These are phyloP conservation scores for Areca catechu DNA, from an alignment of 176 grass and related monocot species.

Conservation along the genomic window DNA sequence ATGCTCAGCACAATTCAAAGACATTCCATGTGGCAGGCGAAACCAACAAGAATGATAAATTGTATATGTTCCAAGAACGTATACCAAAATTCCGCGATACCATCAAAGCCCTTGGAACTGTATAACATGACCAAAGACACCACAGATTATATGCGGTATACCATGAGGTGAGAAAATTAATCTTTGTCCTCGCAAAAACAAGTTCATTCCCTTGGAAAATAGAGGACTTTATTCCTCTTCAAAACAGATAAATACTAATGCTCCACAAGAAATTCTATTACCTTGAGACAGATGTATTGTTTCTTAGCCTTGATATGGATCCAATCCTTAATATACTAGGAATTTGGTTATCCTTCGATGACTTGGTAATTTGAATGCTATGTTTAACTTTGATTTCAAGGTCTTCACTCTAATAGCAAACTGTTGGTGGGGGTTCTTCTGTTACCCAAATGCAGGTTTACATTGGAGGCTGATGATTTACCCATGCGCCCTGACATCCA, in stretches of 20 bases:
- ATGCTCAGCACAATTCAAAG: constrained; percentile 80
- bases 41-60: constrained; percentile 40
- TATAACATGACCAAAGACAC: constrained; percentile 68
- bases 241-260: too few relatives aligned
- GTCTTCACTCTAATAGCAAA: neutral
- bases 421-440: neutral
- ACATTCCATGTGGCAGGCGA: constrained; percentile 51
- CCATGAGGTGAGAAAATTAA: constrained; percentile 51
- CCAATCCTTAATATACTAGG: too few relatives aligned
- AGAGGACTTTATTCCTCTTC: too few relatives aligned
- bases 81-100: constrained; percentile 31
- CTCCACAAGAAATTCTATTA: too few relatives aligned
- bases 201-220: neutral
- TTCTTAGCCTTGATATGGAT: too few relatives aligned
- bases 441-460: constrained; percentile 36
- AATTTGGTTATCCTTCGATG: too few relatives aligned
- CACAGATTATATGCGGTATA: constrained; percentile 86
- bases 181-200: neutral
- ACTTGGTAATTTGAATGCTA: too few relatives aligned
- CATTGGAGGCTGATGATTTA: constrained; percentile 48
- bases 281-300: too few relatives aligned
- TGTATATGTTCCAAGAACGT: constrained; percentile 59
- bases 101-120: constrained; percentile 22
- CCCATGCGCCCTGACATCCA: constrained; percentile 44
- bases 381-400: too few relatives aligned